Percentiles rank a stretch among this genome's conserved stretches.
These are phyloP conservation scores for Rhizopus stolonifer DNA, from an alignment of 371 early-diverging fungal genomes.

Conservation along the genomic window DNA sequence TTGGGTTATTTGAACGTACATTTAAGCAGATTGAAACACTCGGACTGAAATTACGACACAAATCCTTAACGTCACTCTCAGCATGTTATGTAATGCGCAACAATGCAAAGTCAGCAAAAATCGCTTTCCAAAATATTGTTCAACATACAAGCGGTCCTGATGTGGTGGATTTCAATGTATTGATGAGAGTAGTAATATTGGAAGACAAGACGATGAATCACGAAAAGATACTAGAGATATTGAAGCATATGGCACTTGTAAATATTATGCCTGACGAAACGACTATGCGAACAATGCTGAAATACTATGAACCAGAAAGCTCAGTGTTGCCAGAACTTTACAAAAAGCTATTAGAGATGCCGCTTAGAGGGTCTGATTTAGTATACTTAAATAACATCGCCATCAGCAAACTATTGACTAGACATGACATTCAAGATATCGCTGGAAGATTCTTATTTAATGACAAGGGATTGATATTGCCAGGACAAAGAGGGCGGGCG, in stretches of 20 bases:
- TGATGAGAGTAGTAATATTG: constrained; percentile 29
- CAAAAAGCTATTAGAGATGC: constrained; percentile 19
- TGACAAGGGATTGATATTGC: constrained; percentile 24
- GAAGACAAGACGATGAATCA: constrained; percentile 12
- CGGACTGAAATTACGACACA: constrained; percentile 19
- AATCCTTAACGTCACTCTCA: constrained; percentile 30
- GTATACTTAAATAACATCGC: constrained; percentile 42
- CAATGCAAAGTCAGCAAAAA: constrained; percentile 26
- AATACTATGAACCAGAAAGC: constrained; percentile 22
- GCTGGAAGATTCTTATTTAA: constrained; percentile 18
- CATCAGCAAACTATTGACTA: constrained; percentile 18
- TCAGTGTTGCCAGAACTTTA: constrained; percentile 22
- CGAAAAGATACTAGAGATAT: constrained; percentile 34
- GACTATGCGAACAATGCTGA: constrained; percentile 32
- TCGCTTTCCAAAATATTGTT: constrained; percentile 28
- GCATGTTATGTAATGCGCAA: constrained; percentile 28
- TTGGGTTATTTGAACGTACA: constrained; percentile 22
- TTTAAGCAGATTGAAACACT: constrained; percentile 14
- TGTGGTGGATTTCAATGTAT: constrained; percentile 42
- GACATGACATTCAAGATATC: constrained; percentile 2
- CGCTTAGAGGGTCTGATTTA: constrained; percentile 20
- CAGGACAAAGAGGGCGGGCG: not conserved
- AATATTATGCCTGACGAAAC: constrained; percentile 31
- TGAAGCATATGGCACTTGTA: constrained; percentile 39
- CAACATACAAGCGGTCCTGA: constrained; percentile 31